Evolutionary conservation across 1,284 basidiomycete species (phyloP), one percentile per base, ranked within the genome.

Genomic region (Phlebopus sp.): DNA sequence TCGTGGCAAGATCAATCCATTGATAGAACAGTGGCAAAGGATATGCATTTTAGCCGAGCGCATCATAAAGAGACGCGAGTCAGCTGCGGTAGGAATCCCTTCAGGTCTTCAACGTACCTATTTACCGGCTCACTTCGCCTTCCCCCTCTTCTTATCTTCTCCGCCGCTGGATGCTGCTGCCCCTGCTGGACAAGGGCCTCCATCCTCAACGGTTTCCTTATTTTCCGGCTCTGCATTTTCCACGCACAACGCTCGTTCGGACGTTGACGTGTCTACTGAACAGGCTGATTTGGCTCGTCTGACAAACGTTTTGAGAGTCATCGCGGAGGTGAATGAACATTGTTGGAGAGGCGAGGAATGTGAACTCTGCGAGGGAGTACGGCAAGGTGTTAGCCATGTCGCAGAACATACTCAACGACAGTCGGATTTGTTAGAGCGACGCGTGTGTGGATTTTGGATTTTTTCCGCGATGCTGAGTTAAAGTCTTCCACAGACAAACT

Each of bases 21-120:
- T 96, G 37, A 87, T 97, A 47, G 90, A 94, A 54, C 85, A 92
- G 62, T 93, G 92, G 87, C 92, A 93, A 60, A 83, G 90, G 58
- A 87, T 97, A 62, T 90, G 86, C 62, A 71, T 90, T 46, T 76
- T 93, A 36, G 79, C 86, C 7, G 93, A 97, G 70, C 83, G 92
- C 54, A 81, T 91, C 55, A 79, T 93, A 45, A 88, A 86, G 69
- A 82, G 92, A 69, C 79, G 88, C 60, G 90, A 92, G 76, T 85
- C 87, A 69, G 84, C 87, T 74, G 85, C 87, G 77, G 87, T 90
- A 86, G 79, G 88, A 73, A 68, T 75, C 74, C 76, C 75, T 78
- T 42, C 75, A 75, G 72, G 76, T 75, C 70, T 77, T 69, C 77
- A 74, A 74, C 78, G 76, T 65, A 64, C 73, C 66, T 78, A 75